Conservation (phyloP, 1,284 basidiomycete species). For the Cutaneotrichosporon arboriforme region DNA sequence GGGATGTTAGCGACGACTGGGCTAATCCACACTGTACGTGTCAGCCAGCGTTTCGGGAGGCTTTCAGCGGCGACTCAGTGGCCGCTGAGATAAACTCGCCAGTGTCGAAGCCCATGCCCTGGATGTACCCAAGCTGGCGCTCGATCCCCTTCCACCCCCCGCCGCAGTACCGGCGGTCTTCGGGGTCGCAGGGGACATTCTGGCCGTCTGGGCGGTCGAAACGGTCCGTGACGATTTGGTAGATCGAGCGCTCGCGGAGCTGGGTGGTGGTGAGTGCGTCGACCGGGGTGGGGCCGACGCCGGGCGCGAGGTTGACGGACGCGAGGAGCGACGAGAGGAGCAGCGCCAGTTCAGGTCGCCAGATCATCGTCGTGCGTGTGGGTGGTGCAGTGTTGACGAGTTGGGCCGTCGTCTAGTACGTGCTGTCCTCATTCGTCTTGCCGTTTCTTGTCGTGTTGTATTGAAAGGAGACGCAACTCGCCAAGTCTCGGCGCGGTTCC, state of each 20-base stretch:
- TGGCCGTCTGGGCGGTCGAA: constrained; percentile 38
- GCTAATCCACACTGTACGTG: constrained; percentile 42
- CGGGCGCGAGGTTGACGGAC: constrained; percentile 11
- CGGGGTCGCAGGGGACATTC: constrained; percentile 25
- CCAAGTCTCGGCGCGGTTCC: too few relatives aligned
- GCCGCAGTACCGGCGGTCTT: constrained; percentile 38
- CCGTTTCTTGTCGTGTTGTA: too few relatives aligned
- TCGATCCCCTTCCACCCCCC: constrained; percentile 41
- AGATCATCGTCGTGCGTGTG: constrained; percentile 1
- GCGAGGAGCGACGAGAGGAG: background rate
- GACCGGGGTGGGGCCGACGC: constrained; percentile 15
- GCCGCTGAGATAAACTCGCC: too few relatives aligned
- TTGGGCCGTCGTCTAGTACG: too few relatives aligned
- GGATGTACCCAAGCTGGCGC: constrained; percentile 42
- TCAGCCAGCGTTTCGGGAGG: background rate
- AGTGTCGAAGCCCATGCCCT: constrained; percentile 48
- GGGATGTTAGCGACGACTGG: constrained; percentile 44
- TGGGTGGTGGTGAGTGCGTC: constrained; percentile 28
- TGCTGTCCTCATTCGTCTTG: too few relatives aligned
- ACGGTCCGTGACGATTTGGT: constrained; percentile 46
- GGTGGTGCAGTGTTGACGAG: too few relatives aligned
- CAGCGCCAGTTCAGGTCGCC: background rate
- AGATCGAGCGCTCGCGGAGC: constrained; percentile 43
- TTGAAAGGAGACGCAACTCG: too few relatives aligned
- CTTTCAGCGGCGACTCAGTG: background rate